Evolutionary conservation across 495 filamentous ascomycete species (phyloP).

Genomic region (Aspergillus homomorphus): DNA sequence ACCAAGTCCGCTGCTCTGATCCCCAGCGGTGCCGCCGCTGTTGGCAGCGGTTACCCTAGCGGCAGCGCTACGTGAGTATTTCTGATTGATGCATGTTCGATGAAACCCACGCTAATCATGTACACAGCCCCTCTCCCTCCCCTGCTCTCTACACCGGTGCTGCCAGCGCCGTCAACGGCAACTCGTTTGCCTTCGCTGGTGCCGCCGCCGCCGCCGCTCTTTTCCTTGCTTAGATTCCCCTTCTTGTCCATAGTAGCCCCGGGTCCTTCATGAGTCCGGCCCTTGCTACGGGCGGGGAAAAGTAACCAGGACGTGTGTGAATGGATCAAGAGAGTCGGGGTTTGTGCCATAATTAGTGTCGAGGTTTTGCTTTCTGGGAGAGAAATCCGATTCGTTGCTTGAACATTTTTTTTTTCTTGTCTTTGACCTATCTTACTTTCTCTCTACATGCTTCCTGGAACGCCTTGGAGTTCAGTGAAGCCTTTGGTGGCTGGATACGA

Average conservation of each 20-base stretch:
- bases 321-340: slow-evolving; percentile 11
- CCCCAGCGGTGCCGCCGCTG: slow-evolving; percentile 18
- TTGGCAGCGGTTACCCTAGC: slow-evolving; percentile 16
- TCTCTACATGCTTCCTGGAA: slow-evolving; percentile 35
- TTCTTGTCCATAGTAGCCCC: slow-evolving; percentile 30
- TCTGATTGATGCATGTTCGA: background rate
- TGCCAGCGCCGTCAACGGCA: slow-evolving; percentile 41
- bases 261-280: slow-evolving; percentile 19
- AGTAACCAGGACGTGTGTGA: slow-evolving; percentile 18
- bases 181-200: slow-evolving; percentile 49
- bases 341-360: slow-evolving; percentile 22
- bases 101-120: slow-evolving; percentile 15
- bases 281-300: slow-evolving; percentile 11
- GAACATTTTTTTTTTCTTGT: slow-evolving; percentile 29
- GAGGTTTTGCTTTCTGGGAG: slow-evolving; percentile 10
- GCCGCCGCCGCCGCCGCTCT: slow-evolving; percentile 49
- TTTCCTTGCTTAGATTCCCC: slow-evolving; percentile 51
- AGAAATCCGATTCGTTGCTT: slow-evolving; percentile 34
- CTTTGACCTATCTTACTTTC: slow-evolving; percentile 28
- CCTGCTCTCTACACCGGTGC: slow-evolving; percentile 46
- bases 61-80: slow-evolving; percentile 29
- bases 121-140: slow-evolving; percentile 29
- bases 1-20: slow-evolving; percentile 28
- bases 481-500: slow-evolving; percentile 46
- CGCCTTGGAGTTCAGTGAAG: slow-evolving; percentile 43